Evolutionary conservation across 495 filamentous ascomycete species (phyloP), one percentile per base, ranked within the genome.

Genomic region (Trichocladium antarcticum): DNA sequence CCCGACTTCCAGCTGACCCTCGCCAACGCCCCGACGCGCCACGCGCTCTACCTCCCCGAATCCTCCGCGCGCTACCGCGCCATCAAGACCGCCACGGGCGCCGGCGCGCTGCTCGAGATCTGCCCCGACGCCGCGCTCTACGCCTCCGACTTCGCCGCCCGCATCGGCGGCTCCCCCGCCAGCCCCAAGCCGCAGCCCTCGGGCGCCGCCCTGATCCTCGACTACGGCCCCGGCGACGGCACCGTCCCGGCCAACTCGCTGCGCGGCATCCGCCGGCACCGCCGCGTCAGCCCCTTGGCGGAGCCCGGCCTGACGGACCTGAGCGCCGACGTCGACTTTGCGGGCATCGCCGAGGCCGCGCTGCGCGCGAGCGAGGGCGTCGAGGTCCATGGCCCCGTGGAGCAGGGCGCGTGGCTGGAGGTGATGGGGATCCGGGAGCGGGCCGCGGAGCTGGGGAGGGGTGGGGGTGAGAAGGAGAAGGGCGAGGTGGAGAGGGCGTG

Each of bases 331-430:
- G 92, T 98, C 0, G 92, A 98, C 61, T 98, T 98, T 56, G 71
- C 70, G 1, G 85, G 80, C 6, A 66, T 98, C 5, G 88, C 85
- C 3, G 90, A 96, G 66, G 73, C 84, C 1, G 90, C 89, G 3
- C 65, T 85, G 15, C 67, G 72, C 22, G 82, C 84, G 0, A 85
- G 80, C 50, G 76, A 81, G 6, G 83, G 79, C 2, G 81, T 97
- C 14, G 92, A 97, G 63, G 85, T 95, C 12, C 88, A 96, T 63
- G 92, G 92, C 0, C 92, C 92, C 4, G 82, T 96, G 3, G 81
- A 89, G 57, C 92, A 98, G 66, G 88, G 78, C 0, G 66, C 68
- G 19, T 98, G 89, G 66, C 68, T 98, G 45, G 66, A 73, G 47
- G 69, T 73, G 1, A 82, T 97, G 83, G 92, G 92, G 0, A 86